Conservation (phyloP, 148 eudicot genomes). For the Nyssa sinensis region DNA sequence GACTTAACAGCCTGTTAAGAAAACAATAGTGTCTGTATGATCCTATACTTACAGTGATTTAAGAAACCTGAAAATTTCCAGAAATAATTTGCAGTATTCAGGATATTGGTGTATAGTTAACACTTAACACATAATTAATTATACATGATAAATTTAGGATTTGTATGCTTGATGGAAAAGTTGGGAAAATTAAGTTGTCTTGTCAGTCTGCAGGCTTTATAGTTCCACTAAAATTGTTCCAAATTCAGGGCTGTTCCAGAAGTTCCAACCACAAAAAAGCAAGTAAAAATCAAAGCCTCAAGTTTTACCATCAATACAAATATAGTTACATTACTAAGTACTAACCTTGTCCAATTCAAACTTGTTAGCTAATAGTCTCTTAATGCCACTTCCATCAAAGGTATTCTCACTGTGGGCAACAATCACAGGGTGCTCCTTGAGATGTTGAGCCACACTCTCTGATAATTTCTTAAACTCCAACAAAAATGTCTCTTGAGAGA, state of each 20-base stretch:
- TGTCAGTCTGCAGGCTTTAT: background rate
- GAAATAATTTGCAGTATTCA: no score
- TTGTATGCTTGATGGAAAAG: background rate
- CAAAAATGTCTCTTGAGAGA: constrained; percentile 60
- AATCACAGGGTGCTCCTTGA: constrained; percentile 84
- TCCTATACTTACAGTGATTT: no score
- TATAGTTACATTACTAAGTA: background rate
- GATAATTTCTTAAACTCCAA: constrained; percentile 52
- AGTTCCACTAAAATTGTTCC: background rate
- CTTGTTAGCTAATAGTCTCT: constrained; percentile 65
- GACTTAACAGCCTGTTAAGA: no score
- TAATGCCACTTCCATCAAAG: constrained; percentile 78
- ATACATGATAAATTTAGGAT: background rate
- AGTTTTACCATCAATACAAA: background rate
- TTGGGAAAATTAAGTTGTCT: no score
- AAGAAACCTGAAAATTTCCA: no score
- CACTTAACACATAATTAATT: no score
- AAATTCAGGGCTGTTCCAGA: background rate
- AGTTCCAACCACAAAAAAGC: background rate
- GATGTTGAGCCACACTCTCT: constrained; percentile 51
- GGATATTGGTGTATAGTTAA: no score
- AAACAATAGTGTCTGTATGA: no score
- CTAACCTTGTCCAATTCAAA: constrained; percentile 86
- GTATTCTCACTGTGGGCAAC: constrained; percentile 89
- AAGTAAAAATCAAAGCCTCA: background rate